Percentiles rank a stretch among this genome's conserved stretches.
Evolutionary conservation across 441 rosid species (phyloP).

Genomic region (Melastoma candidum): DNA sequence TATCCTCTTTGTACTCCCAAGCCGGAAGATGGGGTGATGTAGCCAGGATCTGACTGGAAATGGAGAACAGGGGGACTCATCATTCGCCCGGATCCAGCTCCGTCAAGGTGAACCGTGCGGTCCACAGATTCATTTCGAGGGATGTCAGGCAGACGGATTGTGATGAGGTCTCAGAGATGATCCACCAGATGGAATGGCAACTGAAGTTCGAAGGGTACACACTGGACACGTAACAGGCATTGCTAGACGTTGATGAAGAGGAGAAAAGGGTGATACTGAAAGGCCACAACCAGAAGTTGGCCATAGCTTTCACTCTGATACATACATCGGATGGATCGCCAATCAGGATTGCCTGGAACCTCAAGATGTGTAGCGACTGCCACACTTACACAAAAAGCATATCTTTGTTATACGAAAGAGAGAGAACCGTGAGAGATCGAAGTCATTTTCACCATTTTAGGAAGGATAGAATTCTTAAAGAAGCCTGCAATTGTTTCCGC

Average conservation of each 20-base stretch:
- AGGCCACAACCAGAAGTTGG: conserved; percentile 76
- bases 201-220: conserved; percentile 30
- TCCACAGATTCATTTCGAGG: conserved; percentile 50
- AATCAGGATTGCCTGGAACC: conserved; percentile 35
- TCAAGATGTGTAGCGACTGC: conserved; percentile 78
- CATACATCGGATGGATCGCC: conserved; percentile 38
- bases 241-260: conserved; percentile 53
- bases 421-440: conserved; percentile 58
- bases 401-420: conserved; percentile 43
- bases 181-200: conserved; percentile 28
- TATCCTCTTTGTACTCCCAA: conserved; percentile 42
- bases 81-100: conserved; percentile 49
- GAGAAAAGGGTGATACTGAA: conserved; percentile 59
- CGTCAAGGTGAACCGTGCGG: conserved; percentile 43
- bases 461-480: too few species aligned
- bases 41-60: conserved; percentile 33
- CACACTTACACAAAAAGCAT: conserved; percentile 62
- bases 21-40: conserved; percentile 50
- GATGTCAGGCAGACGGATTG: conserved; percentile 34
- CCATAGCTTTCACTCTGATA: conserved; percentile 62
- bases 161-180: conserved; percentile 40
- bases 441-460: conserved; percentile 61
- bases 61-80: conserved; percentile 27
- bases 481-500: too few species aligned
- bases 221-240: conserved; percentile 41